Conservation (phyloP, 2,329 filamentous ascomycete species). For the Pseudogymnoascus sp. region DNA sequence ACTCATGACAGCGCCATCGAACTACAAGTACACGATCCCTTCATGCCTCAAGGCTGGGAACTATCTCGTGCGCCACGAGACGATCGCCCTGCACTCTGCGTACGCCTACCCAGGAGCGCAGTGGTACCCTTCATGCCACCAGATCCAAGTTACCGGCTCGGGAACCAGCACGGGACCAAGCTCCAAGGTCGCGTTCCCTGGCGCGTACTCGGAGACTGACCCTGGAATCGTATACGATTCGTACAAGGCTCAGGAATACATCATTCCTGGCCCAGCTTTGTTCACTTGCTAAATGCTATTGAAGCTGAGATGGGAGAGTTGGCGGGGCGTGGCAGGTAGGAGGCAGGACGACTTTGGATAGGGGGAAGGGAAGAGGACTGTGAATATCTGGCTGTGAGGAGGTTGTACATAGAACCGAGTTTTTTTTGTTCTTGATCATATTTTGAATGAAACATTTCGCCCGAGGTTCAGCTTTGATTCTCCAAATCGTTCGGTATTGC, state of each 20-base stretch:
- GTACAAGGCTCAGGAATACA: constrained; percentile 32
- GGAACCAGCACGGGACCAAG: constrained; percentile 28
- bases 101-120: constrained; percentile 25
- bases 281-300: constrained; percentile 35
- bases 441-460: background rate
- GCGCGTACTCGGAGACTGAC: constrained; percentile 36
- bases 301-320: constrained; percentile 10
- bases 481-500: background rate
- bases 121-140: constrained; percentile 28
- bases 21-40: constrained; percentile 38
- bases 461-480: background rate
- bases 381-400: background rate
- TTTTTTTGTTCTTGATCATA: background rate
- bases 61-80: constrained; percentile 44
- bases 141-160: constrained; percentile 38
- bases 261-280: constrained; percentile 39
- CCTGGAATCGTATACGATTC: constrained; percentile 39
- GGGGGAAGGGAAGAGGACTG: background rate
- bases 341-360: background rate
- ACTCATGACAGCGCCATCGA: constrained; percentile 9
- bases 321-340: background rate
- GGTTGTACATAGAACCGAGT: background rate
- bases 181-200: constrained; percentile 34
- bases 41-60: constrained; percentile 42
- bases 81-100: constrained; percentile 43